These are phyloP conservation scores for Oehlia diaphana DNA, from an alignment of 192 early-diverging fungal species.

Conservation along the genomic window DNA sequence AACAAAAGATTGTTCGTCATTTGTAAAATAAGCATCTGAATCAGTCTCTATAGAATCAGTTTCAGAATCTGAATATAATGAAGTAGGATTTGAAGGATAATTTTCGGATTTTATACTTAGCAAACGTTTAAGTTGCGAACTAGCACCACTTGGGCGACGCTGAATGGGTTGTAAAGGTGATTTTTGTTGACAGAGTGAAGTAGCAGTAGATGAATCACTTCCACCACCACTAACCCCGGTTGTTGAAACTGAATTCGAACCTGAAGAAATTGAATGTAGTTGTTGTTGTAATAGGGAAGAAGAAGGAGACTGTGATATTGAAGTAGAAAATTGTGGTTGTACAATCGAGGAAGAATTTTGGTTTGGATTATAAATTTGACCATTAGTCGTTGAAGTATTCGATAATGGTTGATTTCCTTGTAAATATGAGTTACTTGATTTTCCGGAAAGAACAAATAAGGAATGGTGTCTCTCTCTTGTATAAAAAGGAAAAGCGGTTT, in stretches of 20 bases:
- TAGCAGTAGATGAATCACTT: not conserved
- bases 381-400: not conserved
- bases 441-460: constrained; percentile 23
- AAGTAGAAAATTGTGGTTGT: not conserved
- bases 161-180: not conserved
- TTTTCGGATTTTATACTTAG: constrained; percentile 18
- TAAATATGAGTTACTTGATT: not conserved
- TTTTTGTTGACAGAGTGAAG: constrained; percentile 10
- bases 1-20: constrained; percentile 21
- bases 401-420: not conserved
- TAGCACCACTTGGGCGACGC: constrained; percentile 25
- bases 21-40: constrained; percentile 22
- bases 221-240: not conserved
- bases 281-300: not conserved
- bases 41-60: constrained; percentile 28
- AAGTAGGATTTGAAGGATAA: constrained; percentile 18
- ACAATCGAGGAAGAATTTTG: not conserved
- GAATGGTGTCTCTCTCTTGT: constrained; percentile 28
- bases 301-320: not conserved
- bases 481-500: constrained; percentile 11
- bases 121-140: constrained; percentile 26
- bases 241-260: too few relatives aligned
- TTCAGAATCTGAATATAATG: constrained; percentile 27
- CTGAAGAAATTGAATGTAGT: not conserved
- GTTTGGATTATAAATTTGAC: not conserved